A percentile compares a stretch with the other conserved stretches of the same genome.
Conservation (phyloP, 176 grass and related monocot genomes). For the Aechmea fasciata region DNA sequence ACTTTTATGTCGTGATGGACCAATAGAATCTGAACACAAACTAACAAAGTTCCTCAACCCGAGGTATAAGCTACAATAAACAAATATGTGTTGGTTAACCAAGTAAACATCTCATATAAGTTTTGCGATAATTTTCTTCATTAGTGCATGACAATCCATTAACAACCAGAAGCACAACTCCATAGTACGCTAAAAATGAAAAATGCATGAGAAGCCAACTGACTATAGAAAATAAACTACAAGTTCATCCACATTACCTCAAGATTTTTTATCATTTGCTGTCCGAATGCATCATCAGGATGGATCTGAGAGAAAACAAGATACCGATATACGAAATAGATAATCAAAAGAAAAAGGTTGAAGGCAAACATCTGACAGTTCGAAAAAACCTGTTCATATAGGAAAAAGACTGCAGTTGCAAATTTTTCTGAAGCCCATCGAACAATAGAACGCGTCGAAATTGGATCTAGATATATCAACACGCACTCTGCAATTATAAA, state of each 20-base stretch:
- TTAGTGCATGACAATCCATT: no score
- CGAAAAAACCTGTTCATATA: slow-evolving; percentile 76
- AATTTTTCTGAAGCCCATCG: slow-evolving; percentile 78
- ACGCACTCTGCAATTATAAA: slow-evolving; percentile 99
- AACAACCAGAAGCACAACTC: no score
- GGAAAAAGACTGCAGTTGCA: slow-evolving; percentile 68
- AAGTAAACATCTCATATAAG: no score
- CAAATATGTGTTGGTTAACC: no score
- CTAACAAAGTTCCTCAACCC: no score
- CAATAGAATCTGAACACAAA: no score
- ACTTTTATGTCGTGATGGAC: no score
- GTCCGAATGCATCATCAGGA: slow-evolving; percentile 96
- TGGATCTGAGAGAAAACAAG: slow-evolving; percentile 56
- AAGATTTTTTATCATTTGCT: slow-evolving; percentile 97
- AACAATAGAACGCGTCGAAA: slow-evolving; percentile 59
- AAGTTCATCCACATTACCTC: slow-evolving; percentile 37
- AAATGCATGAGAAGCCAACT: not conserved
- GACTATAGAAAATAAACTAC: not conserved
- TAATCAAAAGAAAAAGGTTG: slow-evolving; percentile 11
- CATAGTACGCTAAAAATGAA: not conserved
- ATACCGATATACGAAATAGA: slow-evolving; percentile 12
- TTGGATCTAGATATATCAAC: slow-evolving; percentile 90
- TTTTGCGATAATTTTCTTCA: no score
- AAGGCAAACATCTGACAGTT: slow-evolving; percentile 14
- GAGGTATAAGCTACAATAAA: no score